Conservation (phyloP, 192 early-diverging fungal species). For the Coemansia sp. region DNA sequence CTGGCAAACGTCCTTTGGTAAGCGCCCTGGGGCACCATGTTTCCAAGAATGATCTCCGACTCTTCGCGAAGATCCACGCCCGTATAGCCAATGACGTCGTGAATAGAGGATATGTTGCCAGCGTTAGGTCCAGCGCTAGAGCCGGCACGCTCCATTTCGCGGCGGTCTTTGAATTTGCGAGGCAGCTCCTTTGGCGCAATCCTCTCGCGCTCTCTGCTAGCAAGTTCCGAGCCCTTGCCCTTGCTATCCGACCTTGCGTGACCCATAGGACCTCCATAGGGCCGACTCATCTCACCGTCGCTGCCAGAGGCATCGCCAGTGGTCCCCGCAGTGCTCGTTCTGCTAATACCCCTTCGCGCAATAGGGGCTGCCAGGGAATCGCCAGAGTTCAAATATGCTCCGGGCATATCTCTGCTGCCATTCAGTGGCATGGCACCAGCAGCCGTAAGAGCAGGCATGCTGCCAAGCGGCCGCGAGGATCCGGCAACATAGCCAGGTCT, state of each 20-base stretch:
- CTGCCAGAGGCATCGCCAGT: constrained; percentile 24
- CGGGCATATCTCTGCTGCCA: neutral
- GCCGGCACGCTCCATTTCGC: constrained; percentile 36
- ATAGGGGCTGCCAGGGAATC: constrained; percentile 8
- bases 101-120: constrained; percentile 45
- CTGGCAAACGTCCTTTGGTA: constrained; percentile 10
- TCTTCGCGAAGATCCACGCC: constrained; percentile 76
- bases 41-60: constrained; percentile 61
- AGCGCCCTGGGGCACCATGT: constrained; percentile 24
- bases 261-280: neutral
- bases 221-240: neutral
- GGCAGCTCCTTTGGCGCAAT: constrained; percentile 8
- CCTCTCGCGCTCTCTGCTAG: constrained; percentile 12
- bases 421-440: constrained; percentile 6
- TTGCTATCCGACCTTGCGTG: constrained; percentile 5
- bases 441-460: constrained; percentile 10
- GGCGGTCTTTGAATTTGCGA: constrained; percentile 31
- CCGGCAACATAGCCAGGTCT: constrained; percentile 20
- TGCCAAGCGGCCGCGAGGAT: constrained; percentile 18
- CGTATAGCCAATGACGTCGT: constrained; percentile 80
- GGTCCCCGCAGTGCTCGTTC: constrained; percentile 26
- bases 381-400: constrained; percentile 15
- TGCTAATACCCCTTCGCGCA: constrained; percentile 21
- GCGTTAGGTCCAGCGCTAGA: constrained; percentile 11
- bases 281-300: constrained; percentile 9